Conservation (phyloP, 768 basidiomycete genomes). For the Amanita fuliginea region DNA sequence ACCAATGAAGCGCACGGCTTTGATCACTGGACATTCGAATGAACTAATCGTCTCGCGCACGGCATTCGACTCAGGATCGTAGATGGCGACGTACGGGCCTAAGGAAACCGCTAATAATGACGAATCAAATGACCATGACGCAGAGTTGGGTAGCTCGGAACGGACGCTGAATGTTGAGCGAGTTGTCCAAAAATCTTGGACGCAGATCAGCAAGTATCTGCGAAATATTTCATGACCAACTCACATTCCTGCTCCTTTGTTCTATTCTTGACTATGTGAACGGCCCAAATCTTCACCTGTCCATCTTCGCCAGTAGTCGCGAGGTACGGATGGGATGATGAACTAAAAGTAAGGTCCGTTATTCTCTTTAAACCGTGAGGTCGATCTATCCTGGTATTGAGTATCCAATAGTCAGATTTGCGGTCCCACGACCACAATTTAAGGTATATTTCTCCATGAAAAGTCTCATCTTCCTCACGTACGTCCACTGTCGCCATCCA, state of each 20-base stretch:
- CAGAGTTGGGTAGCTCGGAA: slow-evolving; percentile 49
- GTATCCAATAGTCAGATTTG: slow-evolving; percentile 47
- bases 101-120: slow-evolving; percentile 74
- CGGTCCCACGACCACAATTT: slow-evolving; percentile 88
- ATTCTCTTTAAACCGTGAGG: slow-evolving; percentile 68
- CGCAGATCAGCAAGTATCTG: slow-evolving; percentile 1
- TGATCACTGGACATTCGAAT: slow-evolving; percentile 37
- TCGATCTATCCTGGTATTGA: slow-evolving; percentile 84
- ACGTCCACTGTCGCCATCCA: slow-evolving; percentile 93
- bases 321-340: slow-evolving; percentile 34
- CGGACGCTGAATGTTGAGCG: slow-evolving; percentile 66
- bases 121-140: slow-evolving; percentile 77
- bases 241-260: slow-evolving; percentile 42
- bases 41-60: slow-evolving; percentile 49
- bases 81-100: slow-evolving; percentile 58
- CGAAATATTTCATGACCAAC: slow-evolving; percentile 10
- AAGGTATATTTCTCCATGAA: slow-evolving; percentile 62
- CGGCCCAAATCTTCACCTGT: slow-evolving; percentile 72
- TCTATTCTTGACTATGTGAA: slow-evolving; percentile 35
- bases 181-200: slow-evolving; percentile 66
- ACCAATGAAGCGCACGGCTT: slow-evolving; percentile 57
- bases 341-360: slow-evolving; percentile 61
- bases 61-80: slow-evolving; percentile 53
- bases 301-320: slow-evolving; percentile 72
- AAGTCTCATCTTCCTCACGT: slow-evolving; percentile 54